Percentiles rank a stretch among this genome's conserved stretches.
These are phyloP conservation scores for Sarcocystis neurona DNA, from an alignment of 169 alveolate species.

Conservation along the genomic window DNA sequence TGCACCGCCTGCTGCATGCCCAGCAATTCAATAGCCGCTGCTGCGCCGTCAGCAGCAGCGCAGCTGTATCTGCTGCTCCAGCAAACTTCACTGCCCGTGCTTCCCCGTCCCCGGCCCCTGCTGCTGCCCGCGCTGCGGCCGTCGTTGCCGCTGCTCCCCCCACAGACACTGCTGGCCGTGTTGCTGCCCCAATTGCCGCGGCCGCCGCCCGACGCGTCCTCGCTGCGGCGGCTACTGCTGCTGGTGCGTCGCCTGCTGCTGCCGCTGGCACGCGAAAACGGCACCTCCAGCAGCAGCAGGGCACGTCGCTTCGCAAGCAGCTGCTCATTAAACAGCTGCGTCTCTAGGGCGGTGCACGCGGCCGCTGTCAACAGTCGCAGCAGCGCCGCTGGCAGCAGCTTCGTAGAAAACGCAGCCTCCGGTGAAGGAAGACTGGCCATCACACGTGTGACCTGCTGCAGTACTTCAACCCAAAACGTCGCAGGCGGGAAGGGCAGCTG, in stretches of 20 bases:
- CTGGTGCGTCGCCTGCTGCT: background rate
- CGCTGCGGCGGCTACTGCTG: background rate
- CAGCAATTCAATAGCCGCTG: background rate
- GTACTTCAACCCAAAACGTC: background rate
- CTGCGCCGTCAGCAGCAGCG: slow-evolving; percentile 15
- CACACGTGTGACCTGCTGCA: background rate
- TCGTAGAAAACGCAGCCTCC: background rate
- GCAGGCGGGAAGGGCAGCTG: background rate
- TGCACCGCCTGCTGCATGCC: background rate
- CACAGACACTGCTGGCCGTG: background rate
- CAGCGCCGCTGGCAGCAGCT: background rate
- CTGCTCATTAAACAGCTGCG: background rate
- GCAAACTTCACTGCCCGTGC: background rate
- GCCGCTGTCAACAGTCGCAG: slow-evolving; percentile 9
- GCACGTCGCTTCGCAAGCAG: background rate
- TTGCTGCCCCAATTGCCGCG: background rate
- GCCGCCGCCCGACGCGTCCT: too few relatives aligned
- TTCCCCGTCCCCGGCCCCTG: background rate
- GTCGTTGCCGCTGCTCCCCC: background rate
- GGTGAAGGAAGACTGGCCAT: background rate
- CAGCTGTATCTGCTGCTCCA: background rate
- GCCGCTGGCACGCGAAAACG: too few relatives aligned
- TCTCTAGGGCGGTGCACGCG: slow-evolving; percentile 8
- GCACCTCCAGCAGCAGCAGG: too few relatives aligned
- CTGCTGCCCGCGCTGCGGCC: background rate